Evolutionary conservation across 768 basidiomycete genomes (phyloP).

Genomic region (Calocybe indica): DNA sequence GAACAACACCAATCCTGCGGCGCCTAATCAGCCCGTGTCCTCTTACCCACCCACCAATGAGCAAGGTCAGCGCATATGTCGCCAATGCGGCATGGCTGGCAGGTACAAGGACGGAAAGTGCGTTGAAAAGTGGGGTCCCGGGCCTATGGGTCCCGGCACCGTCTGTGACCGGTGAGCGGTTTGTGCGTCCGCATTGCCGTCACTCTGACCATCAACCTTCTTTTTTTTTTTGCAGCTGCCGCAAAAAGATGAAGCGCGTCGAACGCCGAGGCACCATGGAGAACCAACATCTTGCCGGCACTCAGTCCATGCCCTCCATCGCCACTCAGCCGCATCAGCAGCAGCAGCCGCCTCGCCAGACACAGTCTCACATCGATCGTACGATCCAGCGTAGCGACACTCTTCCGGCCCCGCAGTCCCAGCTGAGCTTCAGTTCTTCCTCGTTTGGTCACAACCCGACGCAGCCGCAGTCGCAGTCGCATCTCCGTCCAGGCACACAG

Average conservation of each 20-base stretch:
- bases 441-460: no score
- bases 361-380: conserved; percentile 6
- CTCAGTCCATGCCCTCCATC: neutral
- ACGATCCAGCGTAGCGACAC: conserved; percentile 11
- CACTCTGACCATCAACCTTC: neutral
- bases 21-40: conserved; percentile 16
- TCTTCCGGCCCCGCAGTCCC: conserved; percentile 9
- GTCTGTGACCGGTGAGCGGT: conserved; percentile 66
- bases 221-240: conserved; percentile 41
- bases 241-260: conserved; percentile 84
- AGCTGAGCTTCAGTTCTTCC: neutral
- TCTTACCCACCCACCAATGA: conserved; percentile 45
- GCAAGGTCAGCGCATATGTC: conserved; percentile 68
- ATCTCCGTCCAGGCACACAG: conserved; percentile 2
- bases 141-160: conserved; percentile 77
- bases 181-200: neutral
- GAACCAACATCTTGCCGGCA: conserved; percentile 18
- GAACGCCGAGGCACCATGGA: conserved; percentile 69
- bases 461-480: no score
- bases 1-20: neutral
- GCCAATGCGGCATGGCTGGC: conserved; percentile 68
- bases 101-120: conserved; percentile 82
- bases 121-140: conserved; percentile 86
- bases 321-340: conserved; percentile 13
- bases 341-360: conserved; percentile 9